Base-by-base conservation (phyloP, 2,329 filamentous ascomycete genomes). In the Pseudocercospora ulei region DNA sequence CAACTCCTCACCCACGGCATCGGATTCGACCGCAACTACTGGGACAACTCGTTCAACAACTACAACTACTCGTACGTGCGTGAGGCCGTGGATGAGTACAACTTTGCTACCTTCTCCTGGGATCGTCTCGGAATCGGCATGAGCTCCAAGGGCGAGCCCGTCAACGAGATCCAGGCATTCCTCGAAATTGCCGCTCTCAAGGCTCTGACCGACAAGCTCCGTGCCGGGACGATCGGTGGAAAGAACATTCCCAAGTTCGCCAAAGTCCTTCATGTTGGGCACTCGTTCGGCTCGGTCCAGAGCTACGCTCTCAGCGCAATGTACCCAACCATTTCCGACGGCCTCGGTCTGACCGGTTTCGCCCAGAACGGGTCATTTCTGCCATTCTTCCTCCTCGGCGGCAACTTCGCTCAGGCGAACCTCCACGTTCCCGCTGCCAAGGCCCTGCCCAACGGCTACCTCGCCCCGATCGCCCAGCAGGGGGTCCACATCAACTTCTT, bases 31-130 rank as follows among this genome's bases (percentile, higher is more conserved):
- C 69, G 70, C 33, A 71, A 65, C 28, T 80, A 79, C 62, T 80
- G 76, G 75, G 73, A 80, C 53, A 56, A 72, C 7, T 56, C 72
- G 0, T 71, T 64, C 60, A 66, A 48, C 41, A 62, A 69, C 50
- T 70, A 66, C 63, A 74, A 76, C 54, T 79, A 81, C 62, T 75
- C 69, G 52, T 81, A 80, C 55, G 65, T 74, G 17, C 63, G 71
- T 30, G 58, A 60, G 7, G 76, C 76, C 1, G 65, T 77, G 1
- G 68, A 65, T 26, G 47, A 64, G 5, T 64, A 69, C 24, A 71
- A 71, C 25, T 79, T 73, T 62, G 72, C 69, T 19, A 78, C 75
- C 2, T 66, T 80, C 29, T 61, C 67, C 6, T 77, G 70, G 58
- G 76, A 81, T 57, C 73, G 76, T 11, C 67, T 78, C 4, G 77